Base-by-base conservation (phyloP, 2,329 filamentous ascomycete genomes). In the Monosporascus sp. region DNA sequence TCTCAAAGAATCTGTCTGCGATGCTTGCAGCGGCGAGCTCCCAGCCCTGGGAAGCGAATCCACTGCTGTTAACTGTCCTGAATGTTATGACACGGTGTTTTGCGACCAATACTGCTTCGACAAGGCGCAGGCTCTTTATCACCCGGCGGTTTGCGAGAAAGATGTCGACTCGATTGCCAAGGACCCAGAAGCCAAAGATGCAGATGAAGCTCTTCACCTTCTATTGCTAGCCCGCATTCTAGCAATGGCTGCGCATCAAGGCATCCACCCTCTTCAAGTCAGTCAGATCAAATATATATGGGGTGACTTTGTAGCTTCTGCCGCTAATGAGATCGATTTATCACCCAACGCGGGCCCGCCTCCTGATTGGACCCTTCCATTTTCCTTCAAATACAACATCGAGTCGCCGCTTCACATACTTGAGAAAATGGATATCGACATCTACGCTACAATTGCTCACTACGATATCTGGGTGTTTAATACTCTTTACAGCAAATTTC, bases 401-500 rank as follows among this genome's bases (percentile, higher is more conserved):
- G 80, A 88, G 52, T 81, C 81, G 3, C 89, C 89, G 0, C 78
- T 93, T 6, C 87, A 92, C 65, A 78, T 93, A 35, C 78, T 94
- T 17, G 88, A 92, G 68, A 91, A 90, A 70, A 91, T 94, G 86
- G 88, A 91, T 60, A 77, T 93, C 52, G 86, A 93, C 66, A 85
- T 91, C 50, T 93, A 87, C 67, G 76, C 74, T 15, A 72, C 72
- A 0, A 69, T 85, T 4, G 71, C 72, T 8, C 70, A 75, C 24
- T 86, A 88, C 67, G 88, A 92, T 62, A 72, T 88, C 7, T 94
- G 89, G 89, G 80, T 97, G 17, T 81, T 96, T 65, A 96, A 97
- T 71, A 96, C 91, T 0, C 78, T 97, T 5, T 96, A 93, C 69
- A 85, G 89, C 59, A 97, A 97, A 69, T 96, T 97, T 70, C 84